phyloP scores from a whole-genome alignment of 371 early-diverging fungal species.

The Mucor velutinosus region DNA sequence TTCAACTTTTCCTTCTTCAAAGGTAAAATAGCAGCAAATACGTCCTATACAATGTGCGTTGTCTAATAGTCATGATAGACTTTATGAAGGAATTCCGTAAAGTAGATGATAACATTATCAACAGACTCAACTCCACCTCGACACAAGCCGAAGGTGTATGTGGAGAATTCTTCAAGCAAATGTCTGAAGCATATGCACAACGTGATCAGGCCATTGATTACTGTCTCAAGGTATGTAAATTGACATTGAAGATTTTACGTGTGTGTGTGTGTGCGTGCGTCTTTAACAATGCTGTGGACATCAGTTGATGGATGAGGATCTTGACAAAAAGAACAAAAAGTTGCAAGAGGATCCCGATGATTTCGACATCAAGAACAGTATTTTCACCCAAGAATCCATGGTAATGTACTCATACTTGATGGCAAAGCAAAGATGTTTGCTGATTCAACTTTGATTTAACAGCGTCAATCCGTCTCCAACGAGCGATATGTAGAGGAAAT shows the following conservation, averaged over 20 bases:
- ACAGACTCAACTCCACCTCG: conserved; percentile 74
- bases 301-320: conserved; percentile 63
- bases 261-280: not conserved
- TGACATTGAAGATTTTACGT: not conserved
- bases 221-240: conserved; percentile 61
- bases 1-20: conserved; percentile 74
- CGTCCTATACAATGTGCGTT: not conserved
- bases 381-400: conserved; percentile 65
- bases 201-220: conserved; percentile 71
- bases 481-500: conserved; percentile 75
- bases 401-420: conserved; percentile 28
- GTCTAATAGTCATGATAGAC: conserved; percentile 34
- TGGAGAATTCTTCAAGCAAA: conserved; percentile 65
- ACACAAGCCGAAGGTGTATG: conserved; percentile 69
- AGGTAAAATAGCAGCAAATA: conserved; percentile 39
- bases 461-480: conserved; percentile 74
- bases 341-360: conserved; percentile 68
- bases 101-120: conserved; percentile 83
- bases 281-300: not conserved
- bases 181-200: conserved; percentile 67
- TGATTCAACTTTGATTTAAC: not conserved
- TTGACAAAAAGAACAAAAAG: conserved; percentile 55
- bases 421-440: not conserved
- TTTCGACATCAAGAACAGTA: conserved; percentile 56
- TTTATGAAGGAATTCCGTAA: conserved; percentile 72